Percentiles rank a stretch among this genome's conserved stretches.
Evolutionary conservation across 192 early-diverging fungal genomes (phyloP).

Genomic region (Backusella luteola): DNA sequence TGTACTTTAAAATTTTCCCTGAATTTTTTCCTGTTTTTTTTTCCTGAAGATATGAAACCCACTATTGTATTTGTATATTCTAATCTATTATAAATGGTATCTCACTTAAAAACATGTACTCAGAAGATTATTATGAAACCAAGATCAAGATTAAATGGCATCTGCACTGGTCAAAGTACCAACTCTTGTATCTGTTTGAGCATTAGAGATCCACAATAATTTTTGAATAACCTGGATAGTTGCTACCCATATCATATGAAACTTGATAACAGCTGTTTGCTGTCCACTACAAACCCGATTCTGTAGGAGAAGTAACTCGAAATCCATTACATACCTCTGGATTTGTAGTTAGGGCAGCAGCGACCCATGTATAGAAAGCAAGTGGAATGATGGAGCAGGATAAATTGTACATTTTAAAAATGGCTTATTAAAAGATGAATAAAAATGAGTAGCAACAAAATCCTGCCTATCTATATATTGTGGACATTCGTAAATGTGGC

Average conservation of each 20-base stretch:
- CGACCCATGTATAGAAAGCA: not conserved
- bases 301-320: constrained; percentile 16
- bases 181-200: constrained; percentile 1
- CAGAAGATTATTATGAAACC: not conserved
- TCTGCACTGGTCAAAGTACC: not conserved
- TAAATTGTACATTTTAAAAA: not conserved
- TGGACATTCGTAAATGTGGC: not conserved
- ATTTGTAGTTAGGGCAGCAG: not conserved
- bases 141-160: constrained; percentile 6
- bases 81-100: not conserved
- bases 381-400: not conserved
- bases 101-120: too few relatives aligned
- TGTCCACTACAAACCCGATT: constrained; percentile 20
- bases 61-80: too few relatives aligned
- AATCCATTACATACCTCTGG: constrained; percentile 20
- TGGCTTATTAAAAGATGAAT: not conserved
- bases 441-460: not conserved
- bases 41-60: too few relatives aligned
- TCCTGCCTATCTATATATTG: not conserved
- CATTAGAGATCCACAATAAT: constrained; percentile 9
- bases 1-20: too few relatives aligned
- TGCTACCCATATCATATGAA: constrained; percentile 20
- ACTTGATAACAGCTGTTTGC: constrained; percentile 20
- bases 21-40: too few relatives aligned
- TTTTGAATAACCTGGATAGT: not conserved